Base-by-base conservation (phyloP, 2,329 filamentous ascomycete genomes). In the Furcasterigmium sp. region DNA sequence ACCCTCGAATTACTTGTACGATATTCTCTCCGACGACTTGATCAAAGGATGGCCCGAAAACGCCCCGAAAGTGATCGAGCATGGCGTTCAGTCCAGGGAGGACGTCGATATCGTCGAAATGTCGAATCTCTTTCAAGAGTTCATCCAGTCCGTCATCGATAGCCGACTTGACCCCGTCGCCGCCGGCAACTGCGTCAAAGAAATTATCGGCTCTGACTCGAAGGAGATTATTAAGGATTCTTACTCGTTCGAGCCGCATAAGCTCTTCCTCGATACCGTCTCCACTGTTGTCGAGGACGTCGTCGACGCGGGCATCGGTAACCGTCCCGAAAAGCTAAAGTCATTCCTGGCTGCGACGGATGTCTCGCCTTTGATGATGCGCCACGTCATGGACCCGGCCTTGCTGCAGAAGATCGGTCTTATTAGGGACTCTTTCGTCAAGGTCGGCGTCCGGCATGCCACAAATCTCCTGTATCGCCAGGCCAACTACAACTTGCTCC, bases 391-490 rank as follows among this genome's bases (percentile, higher is more conserved):
- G n/a, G 93, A 98, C 52, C 80, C 82, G 6, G 74, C 82, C 15
- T 67, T 94, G 8, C 70, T 97, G 10, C 80, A 86, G 55, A 76
- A 84, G 21, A 69, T 96, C 13, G 85, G 86, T 9, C 72, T 98
- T 35, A 87, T 95, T 39, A 80, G 90, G 39, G 81, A 85, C n/a
- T 91, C 84, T 6, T 98, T 97, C 61, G 73, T 78, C 45, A 84
- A 84, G 52, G 81, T 93, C 59, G 85, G 85, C 14, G 90, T 95
- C 51, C 84, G 91, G 43, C 90, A 94, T 57, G 87, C 91, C 39
- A 98, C 93, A 8, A 95, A 96, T 55, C 74, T 93, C 5, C 76
- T 98, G 1, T 98, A 98, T 62, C 85, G 91, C 47, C 93, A 97
- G 64, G 89, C 91, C 13, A 97, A 95, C 63, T 97, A 95, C 71